Conservation (phyloP, 2,329 filamentous ascomycete genomes). For the Ceratocystis papillata region DNA sequence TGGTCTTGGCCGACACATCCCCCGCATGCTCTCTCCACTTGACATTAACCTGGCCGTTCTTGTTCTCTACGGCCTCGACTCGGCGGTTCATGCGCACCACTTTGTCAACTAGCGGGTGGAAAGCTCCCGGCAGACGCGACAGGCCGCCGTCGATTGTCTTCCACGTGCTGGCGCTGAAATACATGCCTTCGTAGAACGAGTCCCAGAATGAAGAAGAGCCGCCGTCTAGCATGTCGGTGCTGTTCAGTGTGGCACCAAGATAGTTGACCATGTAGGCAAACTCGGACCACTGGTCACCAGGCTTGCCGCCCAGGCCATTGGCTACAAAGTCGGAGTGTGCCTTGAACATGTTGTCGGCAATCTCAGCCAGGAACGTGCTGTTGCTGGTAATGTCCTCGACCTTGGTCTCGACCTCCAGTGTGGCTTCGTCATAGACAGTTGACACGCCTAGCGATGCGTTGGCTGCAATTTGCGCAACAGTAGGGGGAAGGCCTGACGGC, state of each 20-base stretch:
- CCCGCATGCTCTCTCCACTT: conserved; percentile 43
- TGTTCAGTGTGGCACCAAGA: conserved; percentile 41
- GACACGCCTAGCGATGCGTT: conserved; percentile 34
- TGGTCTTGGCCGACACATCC: conserved; percentile 34
- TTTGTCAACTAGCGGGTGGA: conserved; percentile 49
- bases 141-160: conserved; percentile 43
- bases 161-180: conserved; percentile 27
- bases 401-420: conserved; percentile 29
- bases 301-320: conserved; percentile 34
- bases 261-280: conserved; percentile 49
- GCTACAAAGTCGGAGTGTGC: conserved; percentile 34
- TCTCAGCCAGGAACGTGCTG: conserved; percentile 30
- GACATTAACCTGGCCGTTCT: conserved; percentile 46
- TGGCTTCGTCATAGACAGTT: conserved; percentile 23
- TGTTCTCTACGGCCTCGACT: conserved; percentile 44
- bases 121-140: conserved; percentile 49
- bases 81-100: conserved; percentile 46
- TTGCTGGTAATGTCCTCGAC: conserved; percentile 21
- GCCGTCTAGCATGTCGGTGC: conserved; percentile 32
- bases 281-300: conserved; percentile 50
- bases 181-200: conserved; percentile 26
- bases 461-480: conserved; percentile 37
- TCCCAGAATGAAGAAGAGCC: conserved; percentile 26
- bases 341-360: conserved; percentile 36
- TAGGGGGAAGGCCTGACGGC: conserved; percentile 43